A percentile compares a stretch with the other conserved stretches of the same genome.
Conservation (phyloP, 129 eudicot species). For the Chrysanthemum makinoi region DNA sequence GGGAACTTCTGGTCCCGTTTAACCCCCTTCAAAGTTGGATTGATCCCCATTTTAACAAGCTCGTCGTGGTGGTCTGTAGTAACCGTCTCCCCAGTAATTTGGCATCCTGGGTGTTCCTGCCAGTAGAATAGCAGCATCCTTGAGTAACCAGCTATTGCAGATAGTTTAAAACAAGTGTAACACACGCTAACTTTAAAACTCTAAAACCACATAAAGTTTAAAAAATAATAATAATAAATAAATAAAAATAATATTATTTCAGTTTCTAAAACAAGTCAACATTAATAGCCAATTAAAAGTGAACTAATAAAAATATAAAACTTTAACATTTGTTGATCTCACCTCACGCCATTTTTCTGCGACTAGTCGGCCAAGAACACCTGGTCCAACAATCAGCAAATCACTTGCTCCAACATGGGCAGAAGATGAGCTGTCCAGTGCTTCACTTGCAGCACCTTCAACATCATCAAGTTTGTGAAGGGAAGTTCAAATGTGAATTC, state of each 20-base stretch:
- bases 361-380: constrained; percentile 88
- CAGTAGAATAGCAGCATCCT: constrained; percentile 20
- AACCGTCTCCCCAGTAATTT: constrained; percentile 69
- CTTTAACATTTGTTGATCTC: neutral
- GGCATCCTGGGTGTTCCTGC: constrained; percentile 72
- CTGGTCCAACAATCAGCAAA: constrained; percentile 94
- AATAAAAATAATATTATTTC: neutral
- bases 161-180: constrained; percentile 5
- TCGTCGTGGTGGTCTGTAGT: constrained; percentile 95
- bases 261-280: constrained; percentile 1
- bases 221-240: no score
- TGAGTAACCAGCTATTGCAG: neutral
- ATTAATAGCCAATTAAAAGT: neutral
- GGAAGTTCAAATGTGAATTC: constrained; percentile 10
- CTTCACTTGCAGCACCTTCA: constrained; percentile 17
- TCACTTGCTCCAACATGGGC: constrained; percentile 60
- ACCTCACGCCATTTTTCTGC: constrained; percentile 88
- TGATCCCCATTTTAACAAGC: constrained; percentile 69
- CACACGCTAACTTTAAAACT: constrained; percentile 5
- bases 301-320: neutral
- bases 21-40: constrained; percentile 63
- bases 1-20: constrained; percentile 58
- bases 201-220: neutral
- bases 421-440: constrained; percentile 40
- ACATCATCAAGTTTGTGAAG: constrained; percentile 26